A percentile compares a stretch with the other conserved stretches of the same genome.
Evolutionary conservation across 768 basidiomycete genomes (phyloP).

Genomic region (Suillus alpinus): DNA sequence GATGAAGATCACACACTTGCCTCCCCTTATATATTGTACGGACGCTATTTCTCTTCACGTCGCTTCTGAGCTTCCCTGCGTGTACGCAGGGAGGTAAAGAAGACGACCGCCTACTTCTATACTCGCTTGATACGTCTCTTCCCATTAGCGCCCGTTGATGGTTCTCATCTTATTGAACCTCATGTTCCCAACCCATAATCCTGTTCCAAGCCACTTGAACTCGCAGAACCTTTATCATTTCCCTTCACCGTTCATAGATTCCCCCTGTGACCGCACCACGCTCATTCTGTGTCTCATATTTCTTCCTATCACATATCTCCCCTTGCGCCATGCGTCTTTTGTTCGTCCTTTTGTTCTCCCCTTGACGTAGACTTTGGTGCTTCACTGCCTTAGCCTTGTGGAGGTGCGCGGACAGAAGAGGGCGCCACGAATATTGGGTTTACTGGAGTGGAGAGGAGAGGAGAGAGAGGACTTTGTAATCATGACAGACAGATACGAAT

Average conservation of each 20-base stretch:
- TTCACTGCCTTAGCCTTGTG: conserved; percentile 25
- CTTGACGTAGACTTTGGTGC: conserved; percentile 33
- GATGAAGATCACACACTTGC: conserved; percentile 33
- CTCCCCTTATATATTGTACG: conserved; percentile 52
- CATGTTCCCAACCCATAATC: conserved; percentile 19
- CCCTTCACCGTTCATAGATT: conserved; percentile 17
- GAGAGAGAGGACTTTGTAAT: conserved; percentile 11
- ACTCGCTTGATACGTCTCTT: conserved; percentile 23
- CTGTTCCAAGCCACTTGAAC: conserved; percentile 20
- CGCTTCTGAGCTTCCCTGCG: conserved; percentile 13
- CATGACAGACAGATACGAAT: conserved; percentile 1
- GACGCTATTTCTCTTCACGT: conserved; percentile 76
- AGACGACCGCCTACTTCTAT: conserved; percentile 31
- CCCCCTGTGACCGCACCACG: conserved; percentile 17
- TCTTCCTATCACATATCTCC: conserved; percentile 19
- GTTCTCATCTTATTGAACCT: conserved; percentile 22
- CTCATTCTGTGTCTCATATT: conserved; percentile 11
- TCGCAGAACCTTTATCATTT: conserved; percentile 8
- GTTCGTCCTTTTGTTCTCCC: conserved; percentile 70
- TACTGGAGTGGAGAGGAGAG: conserved; percentile 10
- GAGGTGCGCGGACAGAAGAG: conserved; percentile 72
- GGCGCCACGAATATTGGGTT: conserved; percentile 51
- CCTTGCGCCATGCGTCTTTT: conserved; percentile 33
- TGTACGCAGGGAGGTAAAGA: conserved; percentile 14
- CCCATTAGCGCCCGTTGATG: conserved; percentile 34